phyloP scores from a whole-genome alignment of 108 stramenopile genomes.

The Schizochytrium sp. region DNA sequence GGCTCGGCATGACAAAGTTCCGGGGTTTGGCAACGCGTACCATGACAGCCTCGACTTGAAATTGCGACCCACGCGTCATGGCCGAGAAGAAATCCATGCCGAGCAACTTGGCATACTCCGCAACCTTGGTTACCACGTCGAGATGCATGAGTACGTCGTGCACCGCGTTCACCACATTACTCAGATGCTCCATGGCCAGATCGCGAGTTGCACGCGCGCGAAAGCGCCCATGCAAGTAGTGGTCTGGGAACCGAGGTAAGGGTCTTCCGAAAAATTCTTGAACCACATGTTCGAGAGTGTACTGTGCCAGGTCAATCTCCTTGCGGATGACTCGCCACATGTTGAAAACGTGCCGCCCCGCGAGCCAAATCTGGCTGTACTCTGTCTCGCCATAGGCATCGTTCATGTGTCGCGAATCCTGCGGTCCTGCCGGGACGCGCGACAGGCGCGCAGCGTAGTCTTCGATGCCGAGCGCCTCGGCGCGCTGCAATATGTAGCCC shows the following conservation, averaged over 20 bases:
- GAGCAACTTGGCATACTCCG: slow-evolving; percentile 43
- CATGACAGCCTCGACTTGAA: slow-evolving; percentile 53
- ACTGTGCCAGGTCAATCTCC: slow-evolving; percentile 42
- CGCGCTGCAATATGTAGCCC: slow-evolving; percentile 45
- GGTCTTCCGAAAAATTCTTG: background rate
- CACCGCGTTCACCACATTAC: background rate
- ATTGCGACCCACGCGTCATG: slow-evolving; percentile 47
- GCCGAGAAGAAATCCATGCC: slow-evolving; percentile 51
- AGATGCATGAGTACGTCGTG: slow-evolving; percentile 33
- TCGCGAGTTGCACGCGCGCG: slow-evolving; percentile 3
- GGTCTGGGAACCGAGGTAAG: background rate
- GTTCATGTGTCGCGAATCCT: slow-evolving; percentile 15
- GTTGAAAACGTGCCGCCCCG: slow-evolving; percentile 41
- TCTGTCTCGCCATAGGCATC: slow-evolving; percentile 27
- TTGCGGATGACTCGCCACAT: slow-evolving; percentile 41
- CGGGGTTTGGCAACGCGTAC: slow-evolving; percentile 39
- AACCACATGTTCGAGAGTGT: background rate
- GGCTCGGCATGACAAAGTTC: background rate
- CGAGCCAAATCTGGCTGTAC: slow-evolving; percentile 33
- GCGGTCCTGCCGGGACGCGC: slow-evolving; percentile 12
- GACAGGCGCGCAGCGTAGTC: slow-evolving; percentile 25
- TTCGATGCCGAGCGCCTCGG: background rate
- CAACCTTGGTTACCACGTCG: slow-evolving; percentile 37
- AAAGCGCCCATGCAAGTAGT: slow-evolving; percentile 28
- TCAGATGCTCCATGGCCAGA: slow-evolving; percentile 22